Evolutionary conservation across 805 yeast species (phyloP), one percentile per base, ranked within the genome.

Genomic region (Barnettozyma sp.): DNA sequence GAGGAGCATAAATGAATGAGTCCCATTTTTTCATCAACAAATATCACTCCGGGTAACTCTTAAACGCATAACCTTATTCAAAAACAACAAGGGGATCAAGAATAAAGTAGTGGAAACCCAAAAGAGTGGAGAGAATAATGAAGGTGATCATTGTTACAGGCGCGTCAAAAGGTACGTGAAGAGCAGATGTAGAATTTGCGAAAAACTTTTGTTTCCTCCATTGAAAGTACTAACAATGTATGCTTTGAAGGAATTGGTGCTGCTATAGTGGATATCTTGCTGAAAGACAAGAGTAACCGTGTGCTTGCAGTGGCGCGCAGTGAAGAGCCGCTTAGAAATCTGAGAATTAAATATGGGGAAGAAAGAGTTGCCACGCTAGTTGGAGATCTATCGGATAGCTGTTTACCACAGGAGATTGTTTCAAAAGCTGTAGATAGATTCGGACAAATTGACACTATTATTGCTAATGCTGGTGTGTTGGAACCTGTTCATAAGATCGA

Each of bases 381-480:
- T 2, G 88, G 83, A 0, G 92, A 85, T 52, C 68, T 85, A 5
- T 55, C 79, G 0, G 66, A 72, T 12, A 56, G 59, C 2, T 41
- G 44, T 1, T 58, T 63, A 0, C 49, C 68, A 6, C 42, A 52
- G 3, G 41, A 52, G 5, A 65, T 77, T 1, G 60, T 82, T 10
- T 53, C 59, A 0, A 33, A 56, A 13, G 73, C 84, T 1, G 48
- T 73, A 6, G 44, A 50, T 5, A 62, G 60, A 34, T 78, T 71
- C 51, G 85, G 86, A 2, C 57, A 57, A 14, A 59, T 86, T 26
- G 76, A 82, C 52, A 69, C 83, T 1, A 50, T 83, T 13, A 66
- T 85, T 27, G 79, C 84, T 23, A 84, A 85, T 56, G 95, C 95
- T 2, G 95, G 95, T 6, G 75, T 80, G 0, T 63, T 92, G 42